Evolutionary conservation across 2,329 filamentous ascomycete genomes (phyloP).

Genomic region (Penicillium olsonii): DNA sequence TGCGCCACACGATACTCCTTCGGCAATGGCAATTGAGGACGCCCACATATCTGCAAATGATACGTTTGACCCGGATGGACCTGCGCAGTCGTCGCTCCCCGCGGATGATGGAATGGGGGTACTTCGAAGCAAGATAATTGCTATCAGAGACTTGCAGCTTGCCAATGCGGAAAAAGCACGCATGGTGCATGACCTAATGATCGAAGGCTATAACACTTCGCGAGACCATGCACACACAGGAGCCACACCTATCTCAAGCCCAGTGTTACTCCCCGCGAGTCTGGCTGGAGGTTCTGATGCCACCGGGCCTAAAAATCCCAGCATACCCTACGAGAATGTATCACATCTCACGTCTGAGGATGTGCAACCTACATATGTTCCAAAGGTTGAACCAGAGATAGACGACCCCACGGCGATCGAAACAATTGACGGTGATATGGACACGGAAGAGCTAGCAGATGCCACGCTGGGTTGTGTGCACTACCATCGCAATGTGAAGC

Average conservation of each 20-base stretch:
- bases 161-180: slow-evolving; percentile 66
- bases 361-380: slow-evolving; percentile 67
- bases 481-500: slow-evolving; percentile 92
- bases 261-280: slow-evolving; percentile 24
- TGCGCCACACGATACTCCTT: neutral
- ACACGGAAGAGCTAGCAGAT: slow-evolving; percentile 52
- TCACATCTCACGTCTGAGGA: slow-evolving; percentile 56
- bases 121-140: slow-evolving; percentile 67
- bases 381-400: slow-evolving; percentile 39
- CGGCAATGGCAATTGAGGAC: neutral
- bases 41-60: slow-evolving; percentile 2
- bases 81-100: slow-evolving; percentile 51
- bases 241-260: slow-evolving; percentile 8
- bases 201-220: slow-evolving; percentile 64
- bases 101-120: slow-evolving; percentile 77
- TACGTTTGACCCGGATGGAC: slow-evolving; percentile 17
- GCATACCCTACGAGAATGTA: slow-evolving; percentile 30
- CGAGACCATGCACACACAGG: slow-evolving; percentile 26
- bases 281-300: slow-evolving; percentile 13
- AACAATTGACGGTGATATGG: slow-evolving; percentile 38
- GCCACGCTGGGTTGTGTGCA: slow-evolving; percentile 77
- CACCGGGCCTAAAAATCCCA: neutral
- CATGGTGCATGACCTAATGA: slow-evolving; percentile 70
- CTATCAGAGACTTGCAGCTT: slow-evolving; percentile 64
- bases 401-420: slow-evolving; percentile 20